Evolutionary conservation across 225 moss, liverwort and hornwort species (phyloP), one percentile per base, ranked within the genome.

Genomic region (Sphagnum contortum): DNA sequence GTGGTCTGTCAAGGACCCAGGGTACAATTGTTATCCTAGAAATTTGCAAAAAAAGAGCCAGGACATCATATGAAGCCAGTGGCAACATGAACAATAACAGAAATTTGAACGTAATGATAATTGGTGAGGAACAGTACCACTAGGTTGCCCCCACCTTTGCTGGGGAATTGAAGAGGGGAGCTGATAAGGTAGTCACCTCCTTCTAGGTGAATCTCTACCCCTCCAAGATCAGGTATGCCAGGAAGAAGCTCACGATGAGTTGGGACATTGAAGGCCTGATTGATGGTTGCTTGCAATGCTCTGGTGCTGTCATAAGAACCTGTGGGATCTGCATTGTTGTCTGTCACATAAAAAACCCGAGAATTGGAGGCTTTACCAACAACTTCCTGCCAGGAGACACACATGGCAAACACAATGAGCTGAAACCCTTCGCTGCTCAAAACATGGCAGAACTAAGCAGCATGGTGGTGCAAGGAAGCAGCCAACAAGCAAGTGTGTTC

Each of bases 111-210:
- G 1, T 3, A 65, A 5, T 12, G 51, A 13, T 29, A 5, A 65
- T 49, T 14, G 13, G 14, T 54, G 64, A 62, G 58, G 50, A 50
- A 66, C 13, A 74, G 8, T 85, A 80, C 85, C 89, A 89, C 81
- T n/a, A 91, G 70, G 66, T 91, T 91, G 58, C 91, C 88, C 13
- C 88, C 88, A 56, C 86, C 85, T 74, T 76, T 72, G 67, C 74
- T 74, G 6, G 91, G 84, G 45, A 88, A 79, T 54, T 80, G 84
- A 58, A 91, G 81, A 5, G 91, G 86, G 67, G 72, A 71, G 72
- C 88, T 91, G 71, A 88, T 82, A 48, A 88, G 80, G 58, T 91
- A 88, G 57, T 91, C 86, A 66, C 91, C 91, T 67, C 91, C 88
- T 72, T 91, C 91, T 66, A 88, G 66, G 77, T 91, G 88, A 77